Base-by-base conservation (phyloP, 2,329 filamentous ascomycete genomes). In the Podosphaera fusca region DNA sequence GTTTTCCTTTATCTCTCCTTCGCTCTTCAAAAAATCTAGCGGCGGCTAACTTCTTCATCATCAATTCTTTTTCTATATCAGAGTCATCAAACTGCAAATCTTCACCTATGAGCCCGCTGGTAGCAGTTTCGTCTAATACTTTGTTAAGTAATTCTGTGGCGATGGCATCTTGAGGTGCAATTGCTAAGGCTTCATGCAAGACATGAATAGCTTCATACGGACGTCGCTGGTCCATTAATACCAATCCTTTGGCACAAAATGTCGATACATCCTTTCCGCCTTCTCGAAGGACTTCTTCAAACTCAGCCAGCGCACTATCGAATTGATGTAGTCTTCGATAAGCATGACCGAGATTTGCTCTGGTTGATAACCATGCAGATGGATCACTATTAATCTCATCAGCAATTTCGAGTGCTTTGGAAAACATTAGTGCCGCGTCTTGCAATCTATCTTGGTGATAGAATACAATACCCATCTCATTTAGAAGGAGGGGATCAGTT, bases 391-490 rank as follows among this genome's bases (percentile, higher is more conserved):
- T 83, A 60, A 94, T 87, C 42, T 90, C 82, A 3, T 81, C 77
- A 1, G 88, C 85, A 56, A 95, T 79, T 53, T 77, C 73, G 21
- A 98, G 77, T 0, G 92, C 86, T 60, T 82, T 79, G 6, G 76
- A 75, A 68, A 98, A 96, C 60, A 89, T 79, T 35, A 80, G 76
- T 8, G 86, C 80, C 0, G 92, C 87, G 31, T 85, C 81, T 59
- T 80, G 75, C 5, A 87, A 78, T 55, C 85, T 79, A 63, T 86
- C 82, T 67, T 95, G 87, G 67, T 96, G 88, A 67, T 95, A 98
- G 62, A 87, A 83, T n/a, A 95, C 88, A 3, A 96, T 82, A 3
- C 90, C 94, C 71, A 96, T 83, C 71, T 98, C 92, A 67, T 98
- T 98, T 57, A 98, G 75, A 3, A 98, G 79, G 4, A 96, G 72